Evolutionary conservation across 73 alveolate species (phyloP), one percentile per base, ranked within the genome.

Genomic region (Symbiodinium natans): DNA sequence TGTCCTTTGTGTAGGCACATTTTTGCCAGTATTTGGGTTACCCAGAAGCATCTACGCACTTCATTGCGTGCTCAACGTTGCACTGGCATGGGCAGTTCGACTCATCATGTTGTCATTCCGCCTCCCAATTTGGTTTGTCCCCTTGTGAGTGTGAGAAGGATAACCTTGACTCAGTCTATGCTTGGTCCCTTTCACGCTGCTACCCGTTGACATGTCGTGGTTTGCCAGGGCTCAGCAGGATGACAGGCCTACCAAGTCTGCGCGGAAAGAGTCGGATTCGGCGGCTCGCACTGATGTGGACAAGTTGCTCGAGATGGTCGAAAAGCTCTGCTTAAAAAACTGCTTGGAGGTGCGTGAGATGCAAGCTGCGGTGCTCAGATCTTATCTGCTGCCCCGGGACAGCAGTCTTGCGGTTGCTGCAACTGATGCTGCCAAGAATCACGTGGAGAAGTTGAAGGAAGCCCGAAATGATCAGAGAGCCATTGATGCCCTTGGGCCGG

Each of bases 261-360:
- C n/a, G n/a, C n/a, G n/a, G n/a, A n/a, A n/a, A n/a, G n/a, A n/a
- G n/a, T n/a, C n/a, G n/a, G n/a, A n/a, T n/a, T n/a, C n/a, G n/a
- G n/a, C n/a, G n/a, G n/a, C n/a, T n/a, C n/a, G n/a, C n/a, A n/a
- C n/a, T n/a, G n/a, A n/a, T n/a, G n/a, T n/a, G n/a, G n/a, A n/a
- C n/a, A n/a, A n/a, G 80, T 13, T 83, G 33, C 77, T n/a, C n/a
- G 31, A 42, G 31, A 19, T 83, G 40, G n/a, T n/a, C n/a, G 92
- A 75, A 41, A 83, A 83, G n/a, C 75, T 83, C 42, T 83, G 92
- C 29, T 31, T 83, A 38, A 83, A 83, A 31, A 83, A 83, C 92
- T 41, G 48, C 42, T 8, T 85, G 82, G 82, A 85, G 25, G 48
- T 48, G 27, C 31, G 93, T 7, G 82, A 43, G 36, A n/a, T 46